phyloP scores from a whole-genome alignment of 179 eudicot species.

The Corrigiola litoralis region DNA sequence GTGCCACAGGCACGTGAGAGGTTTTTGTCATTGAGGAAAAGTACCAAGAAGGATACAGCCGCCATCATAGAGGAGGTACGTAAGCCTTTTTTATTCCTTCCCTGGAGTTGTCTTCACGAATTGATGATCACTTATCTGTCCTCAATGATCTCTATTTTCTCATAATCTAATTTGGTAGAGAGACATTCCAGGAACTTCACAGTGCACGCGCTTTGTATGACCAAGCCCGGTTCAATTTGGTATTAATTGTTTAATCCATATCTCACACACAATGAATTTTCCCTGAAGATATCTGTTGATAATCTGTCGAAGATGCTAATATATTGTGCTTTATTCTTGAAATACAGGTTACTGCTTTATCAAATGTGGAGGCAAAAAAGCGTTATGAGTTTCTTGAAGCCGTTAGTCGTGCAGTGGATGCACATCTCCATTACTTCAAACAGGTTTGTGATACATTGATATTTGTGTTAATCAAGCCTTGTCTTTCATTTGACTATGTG shows the following conservation, averaged over 20 bases:
- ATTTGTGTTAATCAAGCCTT: background rate
- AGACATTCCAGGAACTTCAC: slow-evolving; percentile 84
- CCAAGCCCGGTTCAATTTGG: slow-evolving; percentile 88
- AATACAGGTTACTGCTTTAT: slow-evolving; percentile 65
- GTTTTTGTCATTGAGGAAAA: slow-evolving; percentile 69
- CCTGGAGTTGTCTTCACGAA: background rate
- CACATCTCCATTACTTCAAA: slow-evolving; percentile 87
- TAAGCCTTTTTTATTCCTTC: slow-evolving; percentile 9
- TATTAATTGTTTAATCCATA: slow-evolving; percentile 18
- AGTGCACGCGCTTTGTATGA: slow-evolving; percentile 73
- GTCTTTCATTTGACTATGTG: slow-evolving; percentile 2
- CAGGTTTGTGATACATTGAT: slow-evolving; percentile 40
- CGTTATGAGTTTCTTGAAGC: slow-evolving; percentile 86
- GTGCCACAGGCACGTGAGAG: slow-evolving; percentile 71
- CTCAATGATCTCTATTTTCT: slow-evolving; percentile 37
- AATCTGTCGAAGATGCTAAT: background rate
- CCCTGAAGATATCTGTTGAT: background rate
- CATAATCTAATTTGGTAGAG: slow-evolving; percentile 62
- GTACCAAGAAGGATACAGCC: slow-evolving; percentile 66
- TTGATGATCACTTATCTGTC: slow-evolving; percentile 19
- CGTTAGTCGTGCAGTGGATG: slow-evolving; percentile 79
- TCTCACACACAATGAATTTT: slow-evolving; percentile 2
- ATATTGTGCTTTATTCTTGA: slow-evolving; percentile 4
- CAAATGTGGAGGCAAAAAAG: slow-evolving; percentile 77
- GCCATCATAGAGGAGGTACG: slow-evolving; percentile 73